These are phyloP conservation scores for Epithemia pelagica DNA, from an alignment of 108 stramenopile genomes.

Conservation along the genomic window DNA sequence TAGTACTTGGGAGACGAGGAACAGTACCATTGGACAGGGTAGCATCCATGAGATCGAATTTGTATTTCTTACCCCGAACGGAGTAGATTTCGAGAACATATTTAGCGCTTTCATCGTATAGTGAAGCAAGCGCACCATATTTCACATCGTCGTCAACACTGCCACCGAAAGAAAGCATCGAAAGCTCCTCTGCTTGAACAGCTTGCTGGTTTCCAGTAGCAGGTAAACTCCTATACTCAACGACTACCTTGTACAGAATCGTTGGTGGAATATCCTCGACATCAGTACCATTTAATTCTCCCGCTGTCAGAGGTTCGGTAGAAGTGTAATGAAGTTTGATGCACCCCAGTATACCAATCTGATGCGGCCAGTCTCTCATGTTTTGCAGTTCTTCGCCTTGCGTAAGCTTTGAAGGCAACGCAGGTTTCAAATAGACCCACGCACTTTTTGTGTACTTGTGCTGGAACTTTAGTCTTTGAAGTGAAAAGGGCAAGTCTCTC, in stretches of 20 bases:
- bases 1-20: slow-evolving; percentile 26
- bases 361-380: slow-evolving; percentile 16
- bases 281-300: slow-evolving; percentile 35
- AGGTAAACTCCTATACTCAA: slow-evolving; percentile 47
- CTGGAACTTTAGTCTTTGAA: slow-evolving; percentile 26
- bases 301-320: slow-evolving; percentile 26
- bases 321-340: slow-evolving; percentile 36
- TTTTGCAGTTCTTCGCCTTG: slow-evolving; percentile 13
- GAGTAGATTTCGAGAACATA: slow-evolving; percentile 46
- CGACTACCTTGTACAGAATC: slow-evolving; percentile 34
- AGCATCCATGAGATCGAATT: slow-evolving; percentile 48
- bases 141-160: slow-evolving; percentile 60
- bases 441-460: slow-evolving; percentile 30
- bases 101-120: slow-evolving; percentile 48
- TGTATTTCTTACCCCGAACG: slow-evolving; percentile 51
- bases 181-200: slow-evolving; percentile 43
- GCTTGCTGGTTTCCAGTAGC: slow-evolving; percentile 39
- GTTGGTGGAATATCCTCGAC: slow-evolving; percentile 22
- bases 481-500: slow-evolving; percentile 19
- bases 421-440: slow-evolving; percentile 20
- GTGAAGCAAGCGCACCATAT: slow-evolving; percentile 43
- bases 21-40: slow-evolving; percentile 45
- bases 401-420: slow-evolving; percentile 2
- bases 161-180: slow-evolving; percentile 53
- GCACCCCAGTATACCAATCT: slow-evolving; percentile 20